Evolutionary conservation across 2,329 filamentous ascomycete species (phyloP), one percentile per base, ranked within the genome.

Genomic region (Tolypocladium endophyticum): DNA sequence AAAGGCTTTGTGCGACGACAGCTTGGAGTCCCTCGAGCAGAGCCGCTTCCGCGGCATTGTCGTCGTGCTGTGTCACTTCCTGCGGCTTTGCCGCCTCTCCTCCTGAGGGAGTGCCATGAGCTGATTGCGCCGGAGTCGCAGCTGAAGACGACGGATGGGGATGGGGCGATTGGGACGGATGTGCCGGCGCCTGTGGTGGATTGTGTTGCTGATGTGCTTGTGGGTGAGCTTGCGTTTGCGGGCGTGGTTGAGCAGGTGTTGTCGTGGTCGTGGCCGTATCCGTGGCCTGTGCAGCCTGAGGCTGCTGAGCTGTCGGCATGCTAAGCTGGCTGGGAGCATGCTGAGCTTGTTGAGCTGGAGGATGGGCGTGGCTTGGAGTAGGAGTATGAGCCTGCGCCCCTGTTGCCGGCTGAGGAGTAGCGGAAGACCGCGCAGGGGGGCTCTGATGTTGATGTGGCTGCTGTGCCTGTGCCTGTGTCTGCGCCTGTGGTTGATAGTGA

Each of bases 21-120:
- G 70, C 71, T 57, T 74, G 72, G 1, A 74, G 67, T 6, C 71
- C 70, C 59, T 74, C 70, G 8, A 74, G 59, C 20, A 74, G 63
- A 28, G 71, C 71, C 25, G 67, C 71, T 58, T 74, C 72, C 18
- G 70, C 70, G 28, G 67, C 71, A 43, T 73, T 71, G 58, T 73
- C 71, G 58, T 73, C 63, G 35, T 67, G 62, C 23, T 66, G 62
- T 28, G 62, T 61, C 25, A 61, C 61, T 20, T 58, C 58, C 16
- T 68, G 66, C 43, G 66, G 61, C 59, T 70, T 64, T 11, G 64
- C 63, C 55, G 65, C 63, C 38, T 66, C 61, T 28, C 66, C 66
- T 23, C 66, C 66, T 23, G 64, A 58, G 4, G 66, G 63, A 23
- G 65, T 68, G 8, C 9, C 30, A n/a, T n/a, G 33, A 55, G 28